Evolutionary conservation across 805 yeast genomes (phyloP), one percentile per base, ranked within the genome.

Genomic region (Peterozyma xylosa): DNA sequence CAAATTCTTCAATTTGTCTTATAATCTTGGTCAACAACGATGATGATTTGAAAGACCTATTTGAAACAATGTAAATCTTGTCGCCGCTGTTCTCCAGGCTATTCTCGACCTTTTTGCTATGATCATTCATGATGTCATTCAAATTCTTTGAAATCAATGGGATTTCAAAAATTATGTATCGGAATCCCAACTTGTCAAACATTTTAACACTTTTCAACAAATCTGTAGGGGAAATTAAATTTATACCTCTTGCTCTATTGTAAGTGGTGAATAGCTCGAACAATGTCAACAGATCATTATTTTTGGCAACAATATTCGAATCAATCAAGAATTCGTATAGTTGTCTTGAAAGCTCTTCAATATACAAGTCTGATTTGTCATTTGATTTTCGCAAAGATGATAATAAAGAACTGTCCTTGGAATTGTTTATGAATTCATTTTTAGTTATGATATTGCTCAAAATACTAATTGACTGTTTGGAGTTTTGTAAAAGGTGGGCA

Each of bases 331-430:
- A 89, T 52, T 86, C 96, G 35, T 87, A 80, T 2, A 91, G 57
- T 54, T 87, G 90, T 42, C 96, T 71, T 0, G 96, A 76, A 14
- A 88, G 64, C 53, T 88, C 96, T 46, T 78, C 77, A 29, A 74
- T 44, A 48, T 63, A 64, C 11, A 60, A 39, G 9, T 41, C 41
- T 4, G 60, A 52, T 4, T 51, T 44, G 6, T 52, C 52, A 32
- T 49, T 43, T 32, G 46, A 45, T 38, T 41, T 37, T n/a, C 47
- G 29, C 35, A 47, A 36, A 16, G 47, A 43, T 4, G 48, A 39
- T 21, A 62, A 40, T 30, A 53, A 50, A 3, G 52, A 44, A 2
- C 53, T 15, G 15, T 53, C 56, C n/a, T 51, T 49, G 1, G 55
- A 48, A 21, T 50, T 53, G 18, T 50, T 48, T n/a, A 53, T 48